Conservation (phyloP, 345 rosid species). For the Syzygium aqueum region DNA sequence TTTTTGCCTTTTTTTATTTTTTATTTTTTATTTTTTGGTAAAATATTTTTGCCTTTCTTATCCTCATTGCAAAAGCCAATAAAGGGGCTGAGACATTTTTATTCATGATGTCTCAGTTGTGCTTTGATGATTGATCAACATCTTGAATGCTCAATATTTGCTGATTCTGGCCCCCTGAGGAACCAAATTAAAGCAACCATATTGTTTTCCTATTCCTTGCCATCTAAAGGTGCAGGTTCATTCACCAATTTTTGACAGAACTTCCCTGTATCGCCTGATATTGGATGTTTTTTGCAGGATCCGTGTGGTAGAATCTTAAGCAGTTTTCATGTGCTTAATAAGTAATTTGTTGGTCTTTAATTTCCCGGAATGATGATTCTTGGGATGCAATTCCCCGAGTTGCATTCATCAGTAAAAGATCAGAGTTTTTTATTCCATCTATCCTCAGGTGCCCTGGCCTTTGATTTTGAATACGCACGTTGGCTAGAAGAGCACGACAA, state of each 20-base stretch:
- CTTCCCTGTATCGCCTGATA: neutral
- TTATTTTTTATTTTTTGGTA: too few relatives aligned
- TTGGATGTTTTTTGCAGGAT: neutral
- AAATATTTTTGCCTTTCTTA: too few relatives aligned
- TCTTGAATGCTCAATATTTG: neutral
- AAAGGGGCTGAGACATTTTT: neutral
- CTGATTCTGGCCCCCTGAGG: neutral
- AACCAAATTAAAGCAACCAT: neutral
- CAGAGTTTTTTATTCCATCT: neutral
- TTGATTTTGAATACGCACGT: constrained; percentile 75
- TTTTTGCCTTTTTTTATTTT: too few relatives aligned
- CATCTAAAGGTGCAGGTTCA: neutral
- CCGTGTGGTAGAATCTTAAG: neutral
- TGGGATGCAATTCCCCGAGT: neutral
- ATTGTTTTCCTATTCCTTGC: neutral
- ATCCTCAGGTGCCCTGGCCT: constrained; percentile 70
- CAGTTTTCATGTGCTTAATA: neutral
- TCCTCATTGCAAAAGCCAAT: neutral
- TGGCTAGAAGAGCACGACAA: constrained; percentile 85
- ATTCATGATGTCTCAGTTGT: neutral
- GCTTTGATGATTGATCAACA: neutral
- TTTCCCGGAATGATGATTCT: constrained; percentile 45
- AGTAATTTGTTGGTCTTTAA: neutral
- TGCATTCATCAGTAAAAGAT: neutral
- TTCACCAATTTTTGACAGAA: neutral